Conservation (phyloP, 805 yeast species). For the Sugiyamaella valdiviana region DNA sequence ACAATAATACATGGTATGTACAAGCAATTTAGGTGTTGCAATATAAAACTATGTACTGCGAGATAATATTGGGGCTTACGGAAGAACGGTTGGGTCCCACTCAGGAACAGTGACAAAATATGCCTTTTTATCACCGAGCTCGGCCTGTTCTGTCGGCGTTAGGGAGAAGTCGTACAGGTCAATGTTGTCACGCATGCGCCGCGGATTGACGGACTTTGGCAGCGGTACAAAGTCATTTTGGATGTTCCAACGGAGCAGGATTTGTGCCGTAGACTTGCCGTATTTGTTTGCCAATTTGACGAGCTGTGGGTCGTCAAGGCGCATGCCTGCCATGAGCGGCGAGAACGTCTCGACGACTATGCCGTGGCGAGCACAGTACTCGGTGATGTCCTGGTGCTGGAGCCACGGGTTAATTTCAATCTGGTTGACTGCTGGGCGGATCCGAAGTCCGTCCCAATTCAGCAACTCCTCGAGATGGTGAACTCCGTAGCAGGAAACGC, state of each 20-base stretch:
- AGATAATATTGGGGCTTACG: conserved; percentile 5
- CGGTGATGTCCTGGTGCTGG: conserved; percentile 56
- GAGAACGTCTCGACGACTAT: conserved; percentile 70
- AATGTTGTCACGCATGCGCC: conserved; percentile 52
- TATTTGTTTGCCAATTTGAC: conserved; percentile 48
- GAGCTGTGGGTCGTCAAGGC: conserved; percentile 46
- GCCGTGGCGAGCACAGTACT: conserved; percentile 49
- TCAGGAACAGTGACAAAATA: conserved; percentile 27
- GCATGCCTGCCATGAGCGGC: conserved; percentile 69
- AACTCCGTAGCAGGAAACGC: conserved; percentile 58
- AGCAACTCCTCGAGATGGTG: conserved; percentile 51
- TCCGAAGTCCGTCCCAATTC: conserved; percentile 39
- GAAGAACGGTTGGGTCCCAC: conserved; percentile 34
- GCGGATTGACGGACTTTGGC: conserved; percentile 59
- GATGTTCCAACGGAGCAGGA: conserved; percentile 44
- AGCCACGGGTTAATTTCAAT: conserved; percentile 83
- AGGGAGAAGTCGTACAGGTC: conserved; percentile 45
- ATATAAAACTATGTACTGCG: too few relatives aligned
- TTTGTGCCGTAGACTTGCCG: conserved; percentile 51
- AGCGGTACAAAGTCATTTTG: conserved; percentile 54
- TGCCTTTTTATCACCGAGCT: conserved; percentile 25
- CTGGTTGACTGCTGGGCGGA: conserved; percentile 71
- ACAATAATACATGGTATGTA: too few relatives aligned
- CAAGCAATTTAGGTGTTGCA: too few relatives aligned
- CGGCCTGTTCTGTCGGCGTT: conserved; percentile 25